A percentile compares a stretch with the other conserved stretches of the same genome.
phyloP scores from a whole-genome alignment of 2,329 filamentous ascomycete genomes.

The Dactylellina leptospora region DNA sequence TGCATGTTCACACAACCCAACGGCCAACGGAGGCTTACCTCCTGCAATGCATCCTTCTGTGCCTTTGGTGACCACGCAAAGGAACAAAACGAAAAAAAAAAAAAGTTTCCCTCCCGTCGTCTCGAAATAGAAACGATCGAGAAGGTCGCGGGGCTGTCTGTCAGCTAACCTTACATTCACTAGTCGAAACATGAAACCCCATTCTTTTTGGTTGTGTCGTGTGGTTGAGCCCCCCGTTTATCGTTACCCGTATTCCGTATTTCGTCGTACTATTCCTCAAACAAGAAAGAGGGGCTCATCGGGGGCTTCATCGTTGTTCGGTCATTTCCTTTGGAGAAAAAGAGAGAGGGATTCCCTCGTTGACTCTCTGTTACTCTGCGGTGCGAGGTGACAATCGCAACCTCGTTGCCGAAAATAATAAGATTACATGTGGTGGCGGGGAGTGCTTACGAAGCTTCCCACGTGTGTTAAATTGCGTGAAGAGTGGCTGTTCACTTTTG shows the following conservation, averaged over 20 bases:
- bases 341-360: not conserved
- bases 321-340: too few species aligned
- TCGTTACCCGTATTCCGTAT: constrained; percentile 26
- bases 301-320: constrained; percentile 17
- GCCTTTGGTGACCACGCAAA: not conserved
- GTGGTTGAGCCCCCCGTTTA: constrained; percentile 19
- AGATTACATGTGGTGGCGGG: constrained; percentile 29
- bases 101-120: not conserved
- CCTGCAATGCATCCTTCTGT: not conserved
- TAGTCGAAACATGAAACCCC: constrained; percentile 10
- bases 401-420: not conserved
- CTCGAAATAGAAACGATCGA: constrained; percentile 24
- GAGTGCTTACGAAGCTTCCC: constrained; percentile 30
- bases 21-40: constrained; percentile 1
- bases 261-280: constrained; percentile 42
- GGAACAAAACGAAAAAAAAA: too few species aligned
- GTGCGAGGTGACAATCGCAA: not conserved
- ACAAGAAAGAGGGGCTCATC: constrained; percentile 32
- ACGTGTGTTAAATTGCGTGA: constrained; percentile 38
- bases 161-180: not conserved
- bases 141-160: not conserved
- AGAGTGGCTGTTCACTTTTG: not conserved
- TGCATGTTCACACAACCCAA: too few species aligned
- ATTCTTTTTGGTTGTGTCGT: not conserved
- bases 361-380: not conserved